These are phyloP conservation scores for Cardamine chenopodiifolia DNA, from an alignment of 345 rosid genomes.

Conservation along the genomic window DNA sequence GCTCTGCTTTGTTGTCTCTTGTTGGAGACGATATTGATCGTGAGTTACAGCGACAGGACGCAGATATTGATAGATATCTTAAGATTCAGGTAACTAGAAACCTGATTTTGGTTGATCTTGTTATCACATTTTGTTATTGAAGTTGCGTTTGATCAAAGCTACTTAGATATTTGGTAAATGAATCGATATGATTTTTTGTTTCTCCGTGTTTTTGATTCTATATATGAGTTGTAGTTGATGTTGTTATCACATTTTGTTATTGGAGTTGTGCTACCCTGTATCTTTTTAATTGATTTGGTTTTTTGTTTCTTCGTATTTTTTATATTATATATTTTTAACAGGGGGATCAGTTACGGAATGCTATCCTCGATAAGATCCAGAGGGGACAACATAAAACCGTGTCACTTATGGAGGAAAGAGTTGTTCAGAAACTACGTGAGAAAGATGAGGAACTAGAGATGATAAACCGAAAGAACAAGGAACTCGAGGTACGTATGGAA, in stretches of 20 bases:
- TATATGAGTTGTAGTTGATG: not conserved
- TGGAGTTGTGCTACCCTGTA: not conserved
- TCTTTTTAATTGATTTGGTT: not conserved
- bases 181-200: not conserved
- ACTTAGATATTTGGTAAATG: too few species aligned
- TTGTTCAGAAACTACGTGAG: conserved; percentile 61
- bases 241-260: not conserved
- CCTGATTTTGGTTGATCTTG: not conserved
- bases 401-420: conserved; percentile 61
- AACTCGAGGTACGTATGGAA: conserved; percentile 75
- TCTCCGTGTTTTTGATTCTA: not conserved
- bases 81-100: conserved; percentile 52
- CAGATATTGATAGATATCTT: conserved; percentile 73
- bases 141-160: not conserved
- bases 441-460: conserved; percentile 75
- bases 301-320: conserved; percentile 4
- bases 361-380: conserved; percentile 65
- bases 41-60: conserved; percentile 68
- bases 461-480: conserved; percentile 69
- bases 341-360: conserved; percentile 65
- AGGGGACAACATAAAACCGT: conserved; percentile 58
- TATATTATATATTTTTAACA: conserved; percentile 22
- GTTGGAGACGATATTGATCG: conserved; percentile 66
- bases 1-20: conserved; percentile 63
- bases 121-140: not conserved